Evolutionary conservation across 176 grass and related monocot genomes (phyloP).

Genomic region (Juncus effusus): DNA sequence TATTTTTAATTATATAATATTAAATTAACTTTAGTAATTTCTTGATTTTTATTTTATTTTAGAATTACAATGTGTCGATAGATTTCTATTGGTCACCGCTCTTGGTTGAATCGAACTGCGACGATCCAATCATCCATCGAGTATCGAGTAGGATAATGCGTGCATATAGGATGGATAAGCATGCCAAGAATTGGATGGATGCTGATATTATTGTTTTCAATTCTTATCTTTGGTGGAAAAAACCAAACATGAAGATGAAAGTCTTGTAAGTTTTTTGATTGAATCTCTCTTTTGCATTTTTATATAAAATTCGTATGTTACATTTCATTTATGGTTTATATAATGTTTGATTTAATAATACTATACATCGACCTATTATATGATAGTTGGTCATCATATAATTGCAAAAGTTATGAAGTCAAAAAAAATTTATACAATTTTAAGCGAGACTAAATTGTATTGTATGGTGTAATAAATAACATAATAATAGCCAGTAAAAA

Average conservation of each 20-base stretch:
- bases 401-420: not conserved
- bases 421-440: not conserved
- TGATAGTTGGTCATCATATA: too few relatives aligned
- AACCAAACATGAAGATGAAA: conserved; percentile 83
- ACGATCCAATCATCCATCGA: conserved; percentile 68
- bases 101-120: conserved; percentile 80
- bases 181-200: conserved; percentile 58
- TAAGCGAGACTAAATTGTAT: too few relatives aligned
- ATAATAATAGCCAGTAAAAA: too few relatives aligned
- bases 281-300: not conserved
- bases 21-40: too few relatives aligned
- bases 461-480: not conserved
- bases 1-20: too few relatives aligned
- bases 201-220: conserved; percentile 88
- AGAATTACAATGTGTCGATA: conserved; percentile 78
- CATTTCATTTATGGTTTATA: not conserved
- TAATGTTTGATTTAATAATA: not conserved
- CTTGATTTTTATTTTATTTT: conserved; percentile 6
- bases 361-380: too few relatives aligned
- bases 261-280: conserved; percentile 54
- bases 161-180: conserved; percentile 54
- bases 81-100: conserved; percentile 96
- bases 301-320: too few relatives aligned
- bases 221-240: conserved; percentile 95
- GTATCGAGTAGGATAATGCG: conserved; percentile 70